Base-by-base conservation (phyloP, 106 monocot genomes). In the Phalaenopsis equestris region DNA sequence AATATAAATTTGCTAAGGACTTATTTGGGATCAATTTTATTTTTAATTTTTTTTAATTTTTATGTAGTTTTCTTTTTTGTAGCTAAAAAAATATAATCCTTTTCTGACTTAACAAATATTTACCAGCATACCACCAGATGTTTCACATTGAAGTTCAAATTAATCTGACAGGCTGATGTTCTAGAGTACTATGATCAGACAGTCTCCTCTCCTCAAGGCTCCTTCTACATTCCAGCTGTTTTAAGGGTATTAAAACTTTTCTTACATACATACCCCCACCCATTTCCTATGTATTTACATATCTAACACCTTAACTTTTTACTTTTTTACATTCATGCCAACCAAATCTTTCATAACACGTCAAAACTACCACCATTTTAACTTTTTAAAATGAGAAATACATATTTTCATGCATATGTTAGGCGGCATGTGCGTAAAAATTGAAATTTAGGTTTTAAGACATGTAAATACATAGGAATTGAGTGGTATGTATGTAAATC, bases 181-280 rank as follows among this genome's bases (percentile, higher is more conserved):
- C 81, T 97, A 80, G 97, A 97, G 80, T 97, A 97, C 68, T 97
- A 97, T 79, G 97, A 97, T 67, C 94, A 97, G 75, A 94, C 94
- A 6, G 92, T 97, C 7, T 90, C 97, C 52, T 97, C 97, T 19
- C 79, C 92, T 67, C 80, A 74, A 56, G 97, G 94, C 56, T 92
- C 94, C 21, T 97, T 87, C 83, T 92, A 91, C 75, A 89, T 90
- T 78, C 94, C 94, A 45, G 94, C 94, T 72, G 94, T 95, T 15
- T 83, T 95, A 73, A 87, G 90, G 88, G 94, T 92, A 88, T 72
- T 24, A 1, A 45, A 67, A 19, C 68, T 45, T 52, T 52, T 30
- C 58, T 15, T 75, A 19, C 30, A 30, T 30, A 30, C 30, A 30
- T 30, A 30, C 30, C 30, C 30, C 30, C 30, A 30, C 30, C 30